These are phyloP conservation scores for Tolypocladium endophyticum DNA, from an alignment of 2,329 filamentous ascomycete genomes.

Conservation along the genomic window DNA sequence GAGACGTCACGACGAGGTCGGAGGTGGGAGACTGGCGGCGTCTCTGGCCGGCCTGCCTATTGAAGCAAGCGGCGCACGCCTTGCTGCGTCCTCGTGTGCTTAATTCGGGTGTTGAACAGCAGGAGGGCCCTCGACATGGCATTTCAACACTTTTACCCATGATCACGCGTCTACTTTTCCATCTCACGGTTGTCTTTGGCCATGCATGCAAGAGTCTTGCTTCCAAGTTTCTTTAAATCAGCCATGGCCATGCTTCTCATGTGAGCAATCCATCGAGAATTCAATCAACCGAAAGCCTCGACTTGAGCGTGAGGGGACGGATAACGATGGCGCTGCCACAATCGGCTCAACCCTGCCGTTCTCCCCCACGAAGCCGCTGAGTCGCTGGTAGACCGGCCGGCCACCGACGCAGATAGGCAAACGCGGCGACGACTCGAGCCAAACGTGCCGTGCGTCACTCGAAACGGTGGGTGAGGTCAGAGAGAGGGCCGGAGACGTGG, in stretches of 20 bases:
- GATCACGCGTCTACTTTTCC: background rate
- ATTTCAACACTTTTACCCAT: background rate
- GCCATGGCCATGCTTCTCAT: background rate
- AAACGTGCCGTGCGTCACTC: background rate
- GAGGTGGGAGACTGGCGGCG: background rate
- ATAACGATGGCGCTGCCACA: background rate
- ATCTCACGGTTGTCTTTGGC: background rate
- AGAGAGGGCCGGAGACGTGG: background rate
- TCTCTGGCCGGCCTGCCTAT: background rate
- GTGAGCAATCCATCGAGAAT: background rate
- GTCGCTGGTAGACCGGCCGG: background rate
- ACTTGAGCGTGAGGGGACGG: background rate
- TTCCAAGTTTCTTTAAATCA: background rate
- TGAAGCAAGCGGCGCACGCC: background rate
- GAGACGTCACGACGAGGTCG: background rate
- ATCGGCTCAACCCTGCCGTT: background rate
- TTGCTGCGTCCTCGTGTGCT: background rate
- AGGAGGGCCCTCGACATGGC: background rate
- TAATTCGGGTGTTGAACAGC: background rate
- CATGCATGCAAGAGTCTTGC: background rate
- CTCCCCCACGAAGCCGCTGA: background rate
- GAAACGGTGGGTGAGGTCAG: slow-evolving; percentile 3
- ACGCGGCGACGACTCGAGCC: background rate
- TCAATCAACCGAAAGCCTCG: background rate
- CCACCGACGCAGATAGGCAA: background rate